Conservation (phyloP, 1,139 yeast genomes). For the Yamadazyma friedrichii region DNA sequence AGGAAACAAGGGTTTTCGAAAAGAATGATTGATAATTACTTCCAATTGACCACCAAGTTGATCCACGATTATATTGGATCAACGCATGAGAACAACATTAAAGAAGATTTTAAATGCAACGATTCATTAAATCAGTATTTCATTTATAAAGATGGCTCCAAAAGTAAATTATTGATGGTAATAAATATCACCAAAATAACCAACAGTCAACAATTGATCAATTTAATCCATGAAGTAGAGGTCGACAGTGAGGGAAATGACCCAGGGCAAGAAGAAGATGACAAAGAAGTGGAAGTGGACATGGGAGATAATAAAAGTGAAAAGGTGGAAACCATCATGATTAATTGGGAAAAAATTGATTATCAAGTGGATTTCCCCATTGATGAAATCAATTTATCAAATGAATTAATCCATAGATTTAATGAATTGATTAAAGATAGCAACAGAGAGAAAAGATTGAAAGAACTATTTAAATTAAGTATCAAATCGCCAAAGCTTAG, state of each 20-base stretch:
- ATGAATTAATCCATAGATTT: conserved; percentile 24
- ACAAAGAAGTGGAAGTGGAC: no score
- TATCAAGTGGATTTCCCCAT: conserved; percentile 23
- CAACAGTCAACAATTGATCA: conserved; percentile 23
- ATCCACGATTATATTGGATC: conserved; percentile 26
- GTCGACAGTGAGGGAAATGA: no score
- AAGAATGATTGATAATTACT: conserved; percentile 20
- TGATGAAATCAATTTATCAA: conserved; percentile 22
- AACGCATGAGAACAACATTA: conserved; percentile 12
- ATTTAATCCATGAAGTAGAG: conserved; percentile 18
- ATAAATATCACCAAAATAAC: conserved; percentile 14
- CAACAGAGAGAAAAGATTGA: conserved; percentile 7
- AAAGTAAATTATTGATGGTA: conserved; percentile 9
- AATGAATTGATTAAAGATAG: conserved; percentile 17
- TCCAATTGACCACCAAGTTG: conserved; percentile 25
- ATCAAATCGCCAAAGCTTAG: conserved; percentile 6
- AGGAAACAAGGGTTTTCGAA: neutral
- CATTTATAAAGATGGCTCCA: conserved; percentile 11
- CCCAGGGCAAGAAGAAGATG: no score
- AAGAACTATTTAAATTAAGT: conserved; percentile 9
- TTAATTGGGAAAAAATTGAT: conserved; percentile 15
- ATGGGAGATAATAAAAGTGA: neutral
- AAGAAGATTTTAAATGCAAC: conserved; percentile 10
- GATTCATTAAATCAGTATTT: conserved; percentile 19
- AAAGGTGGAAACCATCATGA: conserved; percentile 10